Evolutionary conservation across 2,329 filamentous ascomycete species (phyloP), one percentile per base, ranked within the genome.

Genomic region (Furcasterigmium sp.): DNA sequence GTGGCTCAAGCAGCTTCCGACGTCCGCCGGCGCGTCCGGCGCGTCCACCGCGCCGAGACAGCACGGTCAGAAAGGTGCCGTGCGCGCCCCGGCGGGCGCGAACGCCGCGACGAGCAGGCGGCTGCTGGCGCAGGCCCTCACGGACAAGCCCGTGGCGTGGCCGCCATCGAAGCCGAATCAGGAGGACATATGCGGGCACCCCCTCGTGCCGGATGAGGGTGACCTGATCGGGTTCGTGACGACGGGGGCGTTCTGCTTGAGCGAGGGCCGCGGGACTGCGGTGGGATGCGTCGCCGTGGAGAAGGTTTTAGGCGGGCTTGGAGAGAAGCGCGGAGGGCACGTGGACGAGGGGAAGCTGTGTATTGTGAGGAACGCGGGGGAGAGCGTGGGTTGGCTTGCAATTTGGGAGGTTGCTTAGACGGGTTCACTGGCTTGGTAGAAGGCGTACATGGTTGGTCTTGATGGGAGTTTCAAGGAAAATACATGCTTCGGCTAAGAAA

Each of bases 221-320:
- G 87, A 96, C 59, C 71, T 97, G 11, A 78, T 97, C 40, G 93
- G 93, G 0, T 98, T 95, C 59, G 83, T 96, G 19, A 96, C 90
- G 3, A 85, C 85, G 1, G 93, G 91, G 0, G 84, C 87, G 40
- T 95, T 85, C 60, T 90, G 85, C 55, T 75, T 97, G 2, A 78
- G 80, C 3, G 80, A 85, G 50, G 93, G 91, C 0, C 78, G 75
- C 51, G 87, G 85, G 1, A 82, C 81, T 14, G 91, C 83, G 1
- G 73, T 97, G 46, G 93, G 86, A 0, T 84, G 78, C 39, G 58
- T 97, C 20, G 69, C 80, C 13, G 68, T 84, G 1, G 69, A 70
- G 5, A 84, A 73, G 59, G 73, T 86, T 2, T 46, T 76, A 4
- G 64, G 71, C 43, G 60, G 65, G 18, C 32, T 68, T 11, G 49